phyloP scores from a whole-genome alignment of 2,329 filamentous ascomycete species.

The Coniochaeta hoffmannii region DNA sequence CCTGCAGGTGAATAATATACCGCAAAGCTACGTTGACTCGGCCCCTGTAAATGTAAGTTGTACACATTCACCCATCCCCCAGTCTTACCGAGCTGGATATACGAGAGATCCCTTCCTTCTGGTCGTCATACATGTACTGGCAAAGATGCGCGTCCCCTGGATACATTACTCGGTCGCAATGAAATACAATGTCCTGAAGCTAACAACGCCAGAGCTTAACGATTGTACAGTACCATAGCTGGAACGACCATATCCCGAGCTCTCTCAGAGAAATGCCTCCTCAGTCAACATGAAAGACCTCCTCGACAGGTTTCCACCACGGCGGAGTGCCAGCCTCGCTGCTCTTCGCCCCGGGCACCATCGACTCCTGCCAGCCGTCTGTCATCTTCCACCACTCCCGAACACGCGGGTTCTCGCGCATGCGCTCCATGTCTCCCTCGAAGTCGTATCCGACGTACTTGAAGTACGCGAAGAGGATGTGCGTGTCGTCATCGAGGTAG shows the following conservation, averaged over 20 bases:
- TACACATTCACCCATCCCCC: too few relatives aligned
- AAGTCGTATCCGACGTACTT: conserved; percentile 72
- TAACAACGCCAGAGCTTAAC: neutral
- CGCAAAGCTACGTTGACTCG: too few relatives aligned
- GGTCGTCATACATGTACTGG: too few relatives aligned
- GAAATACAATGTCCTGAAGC: neutral
- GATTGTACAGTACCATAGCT: neutral
- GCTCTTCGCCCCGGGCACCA: conserved; percentile 51
- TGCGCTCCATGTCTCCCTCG: conserved; percentile 66
- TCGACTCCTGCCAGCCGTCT: conserved; percentile 62
- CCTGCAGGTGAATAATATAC: too few relatives aligned
- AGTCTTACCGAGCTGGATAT: too few relatives aligned
- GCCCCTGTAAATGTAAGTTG: too few relatives aligned
- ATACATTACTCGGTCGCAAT: neutral
- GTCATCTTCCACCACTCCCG: conserved; percentile 78
- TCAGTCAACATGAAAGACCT: conserved; percentile 57
- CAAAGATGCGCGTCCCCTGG: neutral
- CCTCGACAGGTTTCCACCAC: conserved; percentile 64
- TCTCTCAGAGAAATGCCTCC: neutral
- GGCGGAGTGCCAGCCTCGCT: conserved; percentile 51
- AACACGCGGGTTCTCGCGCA: conserved; percentile 66
- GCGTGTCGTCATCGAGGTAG: conserved; percentile 55
- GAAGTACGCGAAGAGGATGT: conserved; percentile 66
- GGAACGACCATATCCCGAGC: too few relatives aligned
- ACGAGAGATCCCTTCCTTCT: too few relatives aligned